These are phyloP conservation scores for Acacia crassicarpa DNA, from an alignment of 306 rosid genomes.

Conservation along the genomic window DNA sequence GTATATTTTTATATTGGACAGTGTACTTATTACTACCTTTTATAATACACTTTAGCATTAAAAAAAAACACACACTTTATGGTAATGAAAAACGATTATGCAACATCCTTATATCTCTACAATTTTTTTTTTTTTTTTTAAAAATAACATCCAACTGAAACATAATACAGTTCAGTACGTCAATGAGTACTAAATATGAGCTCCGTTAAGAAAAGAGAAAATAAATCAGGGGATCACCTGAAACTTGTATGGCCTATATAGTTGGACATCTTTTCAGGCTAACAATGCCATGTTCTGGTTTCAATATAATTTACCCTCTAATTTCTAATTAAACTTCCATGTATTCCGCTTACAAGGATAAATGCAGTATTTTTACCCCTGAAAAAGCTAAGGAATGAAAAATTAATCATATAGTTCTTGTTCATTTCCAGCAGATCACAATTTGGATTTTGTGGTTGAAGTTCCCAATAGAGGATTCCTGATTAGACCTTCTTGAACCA, in stretches of 20 bases:
- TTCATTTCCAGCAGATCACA: conserved; percentile 44
- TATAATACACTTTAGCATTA: too few relatives aligned
- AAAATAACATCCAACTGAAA: background rate
- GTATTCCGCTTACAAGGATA: background rate
- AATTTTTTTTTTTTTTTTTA: background rate
- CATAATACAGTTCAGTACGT: background rate
- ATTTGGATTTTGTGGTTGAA: conserved; percentile 47
- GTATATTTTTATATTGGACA: too few relatives aligned
- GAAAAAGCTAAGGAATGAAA: background rate
- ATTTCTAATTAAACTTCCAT: background rate
- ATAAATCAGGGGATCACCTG: background rate
- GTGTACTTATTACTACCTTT: too few relatives aligned
- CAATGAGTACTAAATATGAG: background rate
- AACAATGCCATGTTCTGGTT: background rate
- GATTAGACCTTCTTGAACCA: conserved; percentile 82
- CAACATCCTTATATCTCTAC: background rate
- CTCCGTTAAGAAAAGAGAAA: background rate
- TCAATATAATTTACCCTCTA: background rate
- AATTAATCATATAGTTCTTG: background rate
- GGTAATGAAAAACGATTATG: background rate
- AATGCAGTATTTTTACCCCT: background rate
- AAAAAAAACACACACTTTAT: too few relatives aligned
- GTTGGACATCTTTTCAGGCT: background rate
- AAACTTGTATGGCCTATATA: background rate
- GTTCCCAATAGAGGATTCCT: conserved; percentile 39